Percentiles rank a stretch among this genome's conserved stretches.
Evolutionary conservation across 768 basidiomycete species (phyloP).

Genomic region (Pisolithus microcarpus): DNA sequence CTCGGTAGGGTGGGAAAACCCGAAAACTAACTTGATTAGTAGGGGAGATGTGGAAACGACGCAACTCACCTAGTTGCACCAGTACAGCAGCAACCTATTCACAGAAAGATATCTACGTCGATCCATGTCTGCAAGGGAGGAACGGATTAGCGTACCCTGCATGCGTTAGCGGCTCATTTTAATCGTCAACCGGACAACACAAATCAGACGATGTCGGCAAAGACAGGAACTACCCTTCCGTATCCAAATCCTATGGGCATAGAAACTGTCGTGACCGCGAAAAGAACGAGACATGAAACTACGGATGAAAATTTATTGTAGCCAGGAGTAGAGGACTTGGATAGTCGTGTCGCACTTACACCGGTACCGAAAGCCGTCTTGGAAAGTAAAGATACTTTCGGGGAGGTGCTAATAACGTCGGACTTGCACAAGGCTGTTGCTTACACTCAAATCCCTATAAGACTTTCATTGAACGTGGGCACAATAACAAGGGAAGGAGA

Average conservation of each 20-base stretch:
- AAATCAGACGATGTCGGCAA: not conserved
- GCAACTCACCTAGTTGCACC: slow-evolving; percentile 10
- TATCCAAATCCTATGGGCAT: slow-evolving; percentile 21
- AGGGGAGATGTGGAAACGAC: not conserved
- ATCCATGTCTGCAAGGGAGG: too few species aligned
- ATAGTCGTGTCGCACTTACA: slow-evolving; percentile 2
- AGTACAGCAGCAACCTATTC: slow-evolving; percentile 2
- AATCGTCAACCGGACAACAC: slow-evolving; percentile 11
- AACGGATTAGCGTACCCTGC: slow-evolving; percentile 7
- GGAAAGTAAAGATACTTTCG: too few species aligned
- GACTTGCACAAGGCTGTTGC: too few species aligned
- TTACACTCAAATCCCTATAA: too few species aligned
- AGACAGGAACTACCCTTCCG: not conserved
- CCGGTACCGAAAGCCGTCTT: not conserved
- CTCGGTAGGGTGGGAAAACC: not conserved
- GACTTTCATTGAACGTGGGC: too few species aligned
- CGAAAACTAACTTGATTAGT: not conserved
- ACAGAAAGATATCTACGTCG: not conserved
- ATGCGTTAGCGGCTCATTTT: slow-evolving; percentile 10
- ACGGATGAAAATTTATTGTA: not conserved
- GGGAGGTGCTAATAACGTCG: too few species aligned
- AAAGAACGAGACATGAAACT: slow-evolving; percentile 13
- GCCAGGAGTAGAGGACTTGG: not conserved
- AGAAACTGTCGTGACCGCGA: slow-evolving; percentile 10
- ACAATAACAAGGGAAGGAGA: too few species aligned